Evolutionary conservation across 768 basidiomycete genomes (phyloP), one percentile per base, ranked within the genome.

Genomic region (Suillus brevipes): DNA sequence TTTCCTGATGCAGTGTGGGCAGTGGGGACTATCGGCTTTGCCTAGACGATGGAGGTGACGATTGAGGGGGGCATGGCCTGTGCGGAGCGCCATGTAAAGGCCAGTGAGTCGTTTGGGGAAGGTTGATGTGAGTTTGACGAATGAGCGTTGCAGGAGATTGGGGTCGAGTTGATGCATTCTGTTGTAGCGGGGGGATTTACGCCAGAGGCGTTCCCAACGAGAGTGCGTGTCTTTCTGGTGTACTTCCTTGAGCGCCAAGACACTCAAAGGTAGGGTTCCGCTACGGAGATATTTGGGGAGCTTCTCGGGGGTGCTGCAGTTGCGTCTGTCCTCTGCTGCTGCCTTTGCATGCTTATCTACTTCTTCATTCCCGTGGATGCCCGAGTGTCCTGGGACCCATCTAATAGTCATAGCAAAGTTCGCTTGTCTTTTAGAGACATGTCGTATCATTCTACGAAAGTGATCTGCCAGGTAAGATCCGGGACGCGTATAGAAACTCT

Each of bases 1-100:
- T n/a, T n/a, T n/a, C n/a, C n/a, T n/a, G n/a, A n/a, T n/a, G n/a
- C 80, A 80, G 1, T 58, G 49, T 3, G 65, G 60, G 67, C 78
- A 81, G 4, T 36, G 31, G 5, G 75, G 72, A 0, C 64, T 65
- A 10, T 76, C 73, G 0, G 43, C 60, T 23, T 65, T 66, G 0
- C 63, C 59, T 3, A 81, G 73, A 1, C 65, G 43, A 47, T 76
- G 67, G 0, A 81, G 75, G 64, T 80, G 70, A 12, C 69, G 60
- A 23, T 72, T 68, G 0, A 80, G 71, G 0, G 74, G 72, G 6
- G 67, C 53, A 47, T 80, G 79, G 0, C 73, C 75, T 0, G 74
- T 75, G 1, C 71, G 47, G 12, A 81, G 69, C 52, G 78, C 78
- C 2, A 70, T 65, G 0, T 79, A 55, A 0, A 79, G 42, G 36